A percentile compares a stretch with the other conserved stretches of the same genome.
phyloP scores from a whole-genome alignment of 257 asterid species.

The Mentha longifolia region DNA sequence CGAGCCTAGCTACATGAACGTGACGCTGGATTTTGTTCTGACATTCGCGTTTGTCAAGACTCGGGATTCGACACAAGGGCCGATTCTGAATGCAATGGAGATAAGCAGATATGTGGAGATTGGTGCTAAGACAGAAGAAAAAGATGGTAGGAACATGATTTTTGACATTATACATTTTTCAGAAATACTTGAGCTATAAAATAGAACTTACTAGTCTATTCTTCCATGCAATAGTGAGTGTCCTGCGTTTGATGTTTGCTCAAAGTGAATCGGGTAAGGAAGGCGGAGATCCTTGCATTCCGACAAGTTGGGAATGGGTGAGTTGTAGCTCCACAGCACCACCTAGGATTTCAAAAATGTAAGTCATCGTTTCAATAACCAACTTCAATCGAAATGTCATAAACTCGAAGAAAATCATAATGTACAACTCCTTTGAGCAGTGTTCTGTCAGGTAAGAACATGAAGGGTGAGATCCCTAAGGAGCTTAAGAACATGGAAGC shows the following conservation, averaged over 20 bases:
- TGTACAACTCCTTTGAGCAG: slow-evolving; percentile 51
- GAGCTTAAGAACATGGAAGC: slow-evolving; percentile 80
- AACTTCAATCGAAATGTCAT: slow-evolving; percentile 11
- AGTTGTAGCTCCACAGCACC: slow-evolving; percentile 69
- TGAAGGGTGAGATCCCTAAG: slow-evolving; percentile 72
- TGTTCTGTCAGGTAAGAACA: slow-evolving; percentile 68
- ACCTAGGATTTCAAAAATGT: slow-evolving; percentile 90
- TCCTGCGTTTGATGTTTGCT: slow-evolving; percentile 53
- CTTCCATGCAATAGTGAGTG: slow-evolving; percentile 55
- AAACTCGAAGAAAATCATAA: slow-evolving; percentile 1
- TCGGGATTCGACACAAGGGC: slow-evolving; percentile 79
- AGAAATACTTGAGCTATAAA: slow-evolving; percentile 9
- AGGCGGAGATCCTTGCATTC: slow-evolving; percentile 88
- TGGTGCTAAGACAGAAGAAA: slow-evolving; percentile 68
- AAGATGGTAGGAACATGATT: slow-evolving; percentile 65
- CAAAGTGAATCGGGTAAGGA: slow-evolving; percentile 56
- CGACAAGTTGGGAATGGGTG: slow-evolving; percentile 89
- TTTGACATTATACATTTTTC: not conserved
- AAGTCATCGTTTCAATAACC: slow-evolving; percentile 30
- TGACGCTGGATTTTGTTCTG: slow-evolving; percentile 72
- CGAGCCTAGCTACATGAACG: slow-evolving; percentile 98
- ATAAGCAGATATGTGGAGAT: slow-evolving; percentile 77
- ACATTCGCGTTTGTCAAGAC: slow-evolving; percentile 80
- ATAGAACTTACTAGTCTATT: slow-evolving; percentile 33
- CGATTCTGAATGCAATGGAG: slow-evolving; percentile 83